These are phyloP conservation scores for Coniella vitis DNA, from an alignment of 2,329 filamentous ascomycete genomes.

Conservation along the genomic window DNA sequence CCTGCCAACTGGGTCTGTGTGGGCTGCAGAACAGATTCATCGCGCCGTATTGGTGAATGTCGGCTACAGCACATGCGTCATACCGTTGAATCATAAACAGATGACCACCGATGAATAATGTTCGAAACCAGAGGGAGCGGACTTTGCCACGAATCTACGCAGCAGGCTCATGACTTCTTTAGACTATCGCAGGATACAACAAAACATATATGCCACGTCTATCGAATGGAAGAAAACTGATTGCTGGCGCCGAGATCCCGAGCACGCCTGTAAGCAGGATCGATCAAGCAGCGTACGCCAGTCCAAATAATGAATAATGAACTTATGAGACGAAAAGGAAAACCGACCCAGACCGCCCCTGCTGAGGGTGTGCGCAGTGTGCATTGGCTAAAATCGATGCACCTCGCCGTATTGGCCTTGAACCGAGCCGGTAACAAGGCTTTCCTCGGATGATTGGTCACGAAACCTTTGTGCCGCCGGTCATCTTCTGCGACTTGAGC, in stretches of 20 bases:
- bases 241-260: slow-evolving; percentile 32
- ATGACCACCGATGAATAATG: neutral
- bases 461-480: slow-evolving; percentile 10
- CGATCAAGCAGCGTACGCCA: slow-evolving; percentile 1
- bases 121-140: neutral
- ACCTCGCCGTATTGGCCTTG: neutral
- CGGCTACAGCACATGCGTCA: slow-evolving; percentile 12
- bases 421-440: slow-evolving; percentile 11
- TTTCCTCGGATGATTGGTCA: neutral
- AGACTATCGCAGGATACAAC: slow-evolving; percentile 3
- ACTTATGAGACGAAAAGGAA: slow-evolving; percentile 13
- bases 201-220: slow-evolving; percentile 9
- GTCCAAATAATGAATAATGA: neutral
- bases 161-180: slow-evolving; percentile 8
- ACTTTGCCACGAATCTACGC: slow-evolving; percentile 1
- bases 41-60: neutral
- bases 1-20: neutral
- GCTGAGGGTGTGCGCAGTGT: neutral
- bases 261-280: slow-evolving; percentile 12
- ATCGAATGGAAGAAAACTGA: slow-evolving; percentile 28
- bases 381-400: slow-evolving; percentile 1
- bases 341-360: neutral
- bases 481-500: slow-evolving; percentile 24
- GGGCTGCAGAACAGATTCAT: neutral
- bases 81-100: slow-evolving; percentile 8